A percentile compares a stretch with the other conserved stretches of the same genome.
These are phyloP conservation scores for Diplogelasinospora grovesii DNA, from an alignment of 495 filamentous ascomycete genomes.

Conservation along the genomic window DNA sequence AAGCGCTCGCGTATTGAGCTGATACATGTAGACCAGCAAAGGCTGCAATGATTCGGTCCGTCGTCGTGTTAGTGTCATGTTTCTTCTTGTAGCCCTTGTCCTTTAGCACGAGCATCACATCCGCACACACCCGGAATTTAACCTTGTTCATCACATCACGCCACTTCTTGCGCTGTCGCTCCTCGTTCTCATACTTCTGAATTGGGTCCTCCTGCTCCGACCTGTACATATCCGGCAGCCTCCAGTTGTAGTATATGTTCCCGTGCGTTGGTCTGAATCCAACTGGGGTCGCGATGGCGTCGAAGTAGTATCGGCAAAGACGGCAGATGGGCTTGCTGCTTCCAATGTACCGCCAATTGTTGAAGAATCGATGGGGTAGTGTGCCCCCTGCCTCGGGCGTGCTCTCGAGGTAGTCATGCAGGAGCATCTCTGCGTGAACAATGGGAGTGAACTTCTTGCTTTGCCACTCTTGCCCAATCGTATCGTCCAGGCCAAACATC, in stretches of 20 bases:
- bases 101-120: background rate
- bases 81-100: conserved; percentile 7
- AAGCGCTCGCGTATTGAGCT: too few species aligned
- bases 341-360: conserved; percentile 19
- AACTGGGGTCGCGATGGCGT: conserved; percentile 3
- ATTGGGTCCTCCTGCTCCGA: too few species aligned
- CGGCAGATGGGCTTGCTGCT: conserved; percentile 19
- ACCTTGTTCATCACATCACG: background rate
- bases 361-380: conserved; percentile 14
- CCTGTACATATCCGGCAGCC: conserved; percentile 7
- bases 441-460: background rate
- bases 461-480: background rate
- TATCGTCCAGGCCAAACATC: background rate
- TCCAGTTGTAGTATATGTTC: conserved; percentile 6
- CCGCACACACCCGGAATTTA: conserved; percentile 6
- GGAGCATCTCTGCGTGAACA: conserved; percentile 13
- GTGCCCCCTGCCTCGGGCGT: conserved; percentile 11
- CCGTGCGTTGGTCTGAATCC: conserved; percentile 1
- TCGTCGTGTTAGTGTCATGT: conserved; percentile 6
- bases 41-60: conserved; percentile 2
- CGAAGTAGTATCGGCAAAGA: conserved; percentile 19
- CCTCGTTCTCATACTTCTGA: too few species aligned
- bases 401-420: conserved; percentile 10
- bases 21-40: too few species aligned
- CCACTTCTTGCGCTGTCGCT: background rate